Conservation (phyloP, 441 rosid genomes). For the Jatropha podagrica region DNA sequence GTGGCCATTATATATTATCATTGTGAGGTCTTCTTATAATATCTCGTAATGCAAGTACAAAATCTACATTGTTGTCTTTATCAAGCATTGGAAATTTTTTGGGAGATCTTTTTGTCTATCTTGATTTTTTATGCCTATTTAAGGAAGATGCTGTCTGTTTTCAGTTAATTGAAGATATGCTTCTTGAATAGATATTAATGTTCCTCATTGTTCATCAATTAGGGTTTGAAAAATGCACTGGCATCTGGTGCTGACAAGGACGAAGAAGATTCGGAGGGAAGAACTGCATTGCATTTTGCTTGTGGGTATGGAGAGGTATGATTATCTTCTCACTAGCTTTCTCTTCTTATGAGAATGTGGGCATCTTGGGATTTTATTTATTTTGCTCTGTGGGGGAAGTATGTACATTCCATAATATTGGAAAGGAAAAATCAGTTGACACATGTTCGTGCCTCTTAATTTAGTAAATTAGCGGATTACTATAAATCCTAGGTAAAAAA, state of each 20-base stretch:
- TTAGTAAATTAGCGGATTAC: neutral
- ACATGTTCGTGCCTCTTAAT: too few relatives aligned
- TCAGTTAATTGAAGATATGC: neutral
- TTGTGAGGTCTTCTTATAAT: neutral
- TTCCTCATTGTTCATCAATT: constrained; percentile 12
- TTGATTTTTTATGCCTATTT: neutral
- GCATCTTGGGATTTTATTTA: neutral
- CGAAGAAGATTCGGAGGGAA: constrained; percentile 98
- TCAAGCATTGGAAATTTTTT: neutral
- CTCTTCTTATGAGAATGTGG: neutral
- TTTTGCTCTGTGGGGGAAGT: neutral
- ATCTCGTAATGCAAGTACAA: neutral
- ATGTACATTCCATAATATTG: too few relatives aligned
- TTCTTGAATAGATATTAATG: neutral
- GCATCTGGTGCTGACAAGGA: constrained; percentile 88
- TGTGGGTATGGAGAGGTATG: constrained; percentile 99
- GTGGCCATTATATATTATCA: too few relatives aligned
- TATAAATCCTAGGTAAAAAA: too few relatives aligned
- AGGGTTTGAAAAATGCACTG: constrained; percentile 91
- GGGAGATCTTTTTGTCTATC: neutral
- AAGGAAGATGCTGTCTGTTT: neutral
- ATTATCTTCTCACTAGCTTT: neutral
- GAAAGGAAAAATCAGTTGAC: too few relatives aligned
- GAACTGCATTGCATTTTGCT: constrained; percentile 97
- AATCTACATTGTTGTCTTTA: neutral